phyloP scores from a whole-genome alignment of 495 filamentous ascomycete species.

The Trichocladium uniseriatum region DNA sequence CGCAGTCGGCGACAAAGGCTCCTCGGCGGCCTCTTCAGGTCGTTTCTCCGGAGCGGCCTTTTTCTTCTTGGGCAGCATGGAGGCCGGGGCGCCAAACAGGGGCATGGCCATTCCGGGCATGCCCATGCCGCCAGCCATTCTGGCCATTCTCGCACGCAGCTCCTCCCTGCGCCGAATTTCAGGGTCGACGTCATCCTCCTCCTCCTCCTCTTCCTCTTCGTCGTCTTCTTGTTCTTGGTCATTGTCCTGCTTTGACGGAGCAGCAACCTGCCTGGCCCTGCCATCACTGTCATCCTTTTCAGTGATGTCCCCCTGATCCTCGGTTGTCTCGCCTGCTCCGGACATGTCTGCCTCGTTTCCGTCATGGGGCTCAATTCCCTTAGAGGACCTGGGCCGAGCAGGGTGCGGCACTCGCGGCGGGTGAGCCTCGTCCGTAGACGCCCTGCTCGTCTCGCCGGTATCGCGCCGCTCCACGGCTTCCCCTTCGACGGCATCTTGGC shows the following conservation, averaged over 20 bases:
- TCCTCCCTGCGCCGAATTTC: constrained; percentile 82
- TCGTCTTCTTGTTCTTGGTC: constrained; percentile 37
- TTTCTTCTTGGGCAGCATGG: constrained; percentile 52
- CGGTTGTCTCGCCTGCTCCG: constrained; percentile 70
- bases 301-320: constrained; percentile 68
- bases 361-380: constrained; percentile 48
- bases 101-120: constrained; percentile 87
- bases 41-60: constrained; percentile 41
- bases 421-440: constrained; percentile 48
- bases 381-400: constrained; percentile 45
- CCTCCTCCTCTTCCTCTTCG: constrained; percentile 63
- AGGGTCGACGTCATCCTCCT: constrained; percentile 86
- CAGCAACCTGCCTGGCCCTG: constrained; percentile 26
- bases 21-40: constrained; percentile 41
- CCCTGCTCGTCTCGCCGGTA: constrained; percentile 42
- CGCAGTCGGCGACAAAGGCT: constrained; percentile 35
- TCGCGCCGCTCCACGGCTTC: constrained; percentile 38
- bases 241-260: constrained; percentile 29
- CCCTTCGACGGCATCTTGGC: constrained; percentile 36
- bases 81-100: constrained; percentile 55
- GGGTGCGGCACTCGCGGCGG: constrained; percentile 36
- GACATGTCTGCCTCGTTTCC: constrained; percentile 88
- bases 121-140: constrained; percentile 97
- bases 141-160: constrained; percentile 88
- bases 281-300: constrained; percentile 69